Evolutionary conservation across 192 early-diverging fungal species (phyloP), one percentile per base, ranked within the genome.

Genomic region (Phlyctochytrium arcticum): DNA sequence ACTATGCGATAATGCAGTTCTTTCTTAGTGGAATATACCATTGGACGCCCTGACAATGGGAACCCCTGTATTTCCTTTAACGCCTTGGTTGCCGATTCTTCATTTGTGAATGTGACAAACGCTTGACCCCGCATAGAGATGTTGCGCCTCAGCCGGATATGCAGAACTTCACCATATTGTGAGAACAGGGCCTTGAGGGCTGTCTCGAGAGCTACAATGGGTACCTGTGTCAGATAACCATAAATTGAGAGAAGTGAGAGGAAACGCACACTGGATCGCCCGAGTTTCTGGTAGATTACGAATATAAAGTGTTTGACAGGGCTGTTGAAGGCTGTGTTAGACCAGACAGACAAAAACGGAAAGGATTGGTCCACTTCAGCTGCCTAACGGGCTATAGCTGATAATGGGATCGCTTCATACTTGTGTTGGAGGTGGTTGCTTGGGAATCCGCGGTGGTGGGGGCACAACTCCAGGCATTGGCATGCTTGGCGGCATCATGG

Each of bases 51-150:
- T 59, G 89, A 91, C 34, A 99, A 75, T 29, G 87, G 76, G 65
- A 92, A 91, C 2, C 88, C 88, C 57, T 99, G 89, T 5, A 93
- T 80, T 68, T 92, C 91, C 62, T 84, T 76, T 53, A 93, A 70
- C 2, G 96, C 94, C 46, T 83, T 87, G 26, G 72, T 67, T 1
- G 95, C 93, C 34, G 76, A 62, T 47, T 92, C 92, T 30, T 74
- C 60, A 24, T 85, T 71, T 58, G 85, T 81, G 70, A 91, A 98
- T 0, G 86, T 86, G 1, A 99, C 80, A 76, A 95, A 99, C 0
- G 95, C 96, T 68, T 99, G 96, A 17, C 96, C 96, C 57, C 92
- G 84, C 82, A 92, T 87, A 54, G 84, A 78, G 57, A 96, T 80
- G 75, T 90, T 88, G 60, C 72, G 65, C 56, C 91, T 92, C 7